A percentile compares a stretch with the other conserved stretches of the same genome.
Evolutionary conservation across 2,329 filamentous ascomycete species (phyloP).

Genomic region (Myrmaecium sp.): DNA sequence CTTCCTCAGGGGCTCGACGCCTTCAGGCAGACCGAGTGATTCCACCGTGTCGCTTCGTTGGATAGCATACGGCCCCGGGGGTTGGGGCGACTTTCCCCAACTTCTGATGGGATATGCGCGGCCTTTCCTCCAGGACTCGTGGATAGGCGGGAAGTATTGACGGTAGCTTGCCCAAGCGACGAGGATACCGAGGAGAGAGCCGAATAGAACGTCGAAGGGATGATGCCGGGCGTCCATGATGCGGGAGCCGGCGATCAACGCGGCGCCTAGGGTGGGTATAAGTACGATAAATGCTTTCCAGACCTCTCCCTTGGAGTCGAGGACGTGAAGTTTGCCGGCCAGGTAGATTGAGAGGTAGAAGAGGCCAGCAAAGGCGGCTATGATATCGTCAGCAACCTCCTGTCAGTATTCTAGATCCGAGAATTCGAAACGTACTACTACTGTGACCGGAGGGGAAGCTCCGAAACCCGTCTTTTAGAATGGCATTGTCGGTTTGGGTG

Average conservation of each 20-base stretch:
- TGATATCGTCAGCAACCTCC: too few relatives aligned
- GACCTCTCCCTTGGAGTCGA: constrained; percentile 42
- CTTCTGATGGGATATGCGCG: constrained; percentile 40
- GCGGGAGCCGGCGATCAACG: constrained; percentile 37
- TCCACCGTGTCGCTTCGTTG: constrained; percentile 10
- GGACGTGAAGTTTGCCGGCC: constrained; percentile 40
- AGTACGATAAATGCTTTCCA: constrained; percentile 41
- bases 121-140: constrained; percentile 39
- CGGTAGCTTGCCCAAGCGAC: constrained; percentile 37
- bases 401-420: too few relatives aligned
- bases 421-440: constrained; percentile 33
- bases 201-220: constrained; percentile 42
- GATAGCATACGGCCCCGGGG: constrained; percentile 10
- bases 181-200: constrained; percentile 34
- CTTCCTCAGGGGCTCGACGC: constrained; percentile 12
- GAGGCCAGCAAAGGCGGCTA: constrained; percentile 40
- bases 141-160: constrained; percentile 41
- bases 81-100: constrained; percentile 33
- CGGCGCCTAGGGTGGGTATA: constrained; percentile 35
- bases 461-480: constrained; percentile 41
- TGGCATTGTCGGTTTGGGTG: constrained; percentile 29
- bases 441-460: constrained; percentile 42
- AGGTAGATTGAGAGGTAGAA: constrained; percentile 44
- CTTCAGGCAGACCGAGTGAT: too few relatives aligned
- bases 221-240: constrained; percentile 47